Evolutionary conservation across 2,329 filamentous ascomycete species (phyloP).

Genomic region (Triangularia verruculosa): DNA sequence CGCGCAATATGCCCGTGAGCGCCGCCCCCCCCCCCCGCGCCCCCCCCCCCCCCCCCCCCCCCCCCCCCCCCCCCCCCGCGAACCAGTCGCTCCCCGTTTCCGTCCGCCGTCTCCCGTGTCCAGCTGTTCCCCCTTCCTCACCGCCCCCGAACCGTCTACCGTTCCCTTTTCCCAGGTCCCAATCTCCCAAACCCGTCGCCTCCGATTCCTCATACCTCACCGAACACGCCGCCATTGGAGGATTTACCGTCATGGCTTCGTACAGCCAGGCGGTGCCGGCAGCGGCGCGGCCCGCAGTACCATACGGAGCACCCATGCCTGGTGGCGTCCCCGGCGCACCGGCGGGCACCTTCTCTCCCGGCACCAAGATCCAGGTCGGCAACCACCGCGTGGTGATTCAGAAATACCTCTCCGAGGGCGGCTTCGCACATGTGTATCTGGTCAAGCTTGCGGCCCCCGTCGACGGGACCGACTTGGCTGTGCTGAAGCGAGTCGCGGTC

Average conservation of each 20-base stretch:
- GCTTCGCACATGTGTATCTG: constrained; percentile 97
- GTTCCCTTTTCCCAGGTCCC: background rate
- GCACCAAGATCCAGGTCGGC: constrained; percentile 96
- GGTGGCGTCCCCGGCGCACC: constrained; percentile 48
- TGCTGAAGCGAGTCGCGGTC: constrained; percentile 92
- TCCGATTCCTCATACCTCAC: background rate
- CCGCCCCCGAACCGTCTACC: background rate
- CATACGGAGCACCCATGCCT: constrained; percentile 44
- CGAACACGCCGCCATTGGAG: background rate
- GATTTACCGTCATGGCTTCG: constrained; percentile 36
- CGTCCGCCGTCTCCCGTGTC: background rate
- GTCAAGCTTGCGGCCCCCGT: constrained; percentile 78
- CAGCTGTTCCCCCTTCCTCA: background rate
- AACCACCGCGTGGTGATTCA: constrained; percentile 90
- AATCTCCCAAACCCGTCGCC: background rate
- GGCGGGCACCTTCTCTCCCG: constrained; percentile 85
- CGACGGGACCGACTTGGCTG: constrained; percentile 75
- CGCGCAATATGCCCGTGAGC: no score
- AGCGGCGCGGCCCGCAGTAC: constrained; percentile 40
- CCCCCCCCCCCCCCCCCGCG: background rate
- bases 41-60: background rate
- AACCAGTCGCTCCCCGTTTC: background rate
- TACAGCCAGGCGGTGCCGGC: constrained; percentile 38
- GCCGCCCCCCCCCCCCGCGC: background rate
- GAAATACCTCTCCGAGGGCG: constrained; percentile 95